Conservation (phyloP, 257 asterid genomes). For the Ophiorrhiza pumila region DNA sequence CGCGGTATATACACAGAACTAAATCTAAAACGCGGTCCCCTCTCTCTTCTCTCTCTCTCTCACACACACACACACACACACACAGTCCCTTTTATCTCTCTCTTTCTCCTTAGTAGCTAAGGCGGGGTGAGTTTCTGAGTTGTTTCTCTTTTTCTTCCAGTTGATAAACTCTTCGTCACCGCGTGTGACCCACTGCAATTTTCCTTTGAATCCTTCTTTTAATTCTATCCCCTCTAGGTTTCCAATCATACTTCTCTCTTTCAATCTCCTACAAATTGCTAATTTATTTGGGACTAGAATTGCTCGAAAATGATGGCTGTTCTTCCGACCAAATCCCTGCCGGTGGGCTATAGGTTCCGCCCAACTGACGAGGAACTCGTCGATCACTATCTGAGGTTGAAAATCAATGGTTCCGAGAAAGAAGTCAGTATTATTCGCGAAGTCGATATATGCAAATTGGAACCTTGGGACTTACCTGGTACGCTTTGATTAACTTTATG, state of each 20-base stretch:
- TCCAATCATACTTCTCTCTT: too few species aligned
- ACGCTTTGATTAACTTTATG: too few species aligned
- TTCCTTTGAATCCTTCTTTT: background rate
- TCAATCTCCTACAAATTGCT: too few species aligned
- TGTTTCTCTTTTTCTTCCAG: background rate
- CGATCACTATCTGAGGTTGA: slow-evolving; percentile 65
- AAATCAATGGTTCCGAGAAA: slow-evolving; percentile 55
- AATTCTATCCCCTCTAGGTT: background rate
- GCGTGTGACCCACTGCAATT: background rate
- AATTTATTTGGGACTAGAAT: too few species aligned
- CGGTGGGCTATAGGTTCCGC: slow-evolving; percentile 88
- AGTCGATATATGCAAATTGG: slow-evolving; percentile 74
- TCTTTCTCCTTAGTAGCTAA: background rate
- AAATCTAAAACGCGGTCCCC: slow-evolving; percentile 37
- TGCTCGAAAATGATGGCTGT: slow-evolving; percentile 57
- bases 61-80: slow-evolving; percentile 7
- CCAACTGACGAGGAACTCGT: slow-evolving; percentile 93
- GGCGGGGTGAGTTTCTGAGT: background rate
- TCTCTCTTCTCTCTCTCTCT: background rate
- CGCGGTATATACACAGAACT: slow-evolving; percentile 61
- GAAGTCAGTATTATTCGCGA: slow-evolving; percentile 77
- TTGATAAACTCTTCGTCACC: too few species aligned
- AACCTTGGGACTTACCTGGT: slow-evolving; percentile 91
- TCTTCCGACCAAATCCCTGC: slow-evolving; percentile 49
- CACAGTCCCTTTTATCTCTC: background rate